Conservation (phyloP, 805 yeast species). For the Pichia cabralensis region DNA sequence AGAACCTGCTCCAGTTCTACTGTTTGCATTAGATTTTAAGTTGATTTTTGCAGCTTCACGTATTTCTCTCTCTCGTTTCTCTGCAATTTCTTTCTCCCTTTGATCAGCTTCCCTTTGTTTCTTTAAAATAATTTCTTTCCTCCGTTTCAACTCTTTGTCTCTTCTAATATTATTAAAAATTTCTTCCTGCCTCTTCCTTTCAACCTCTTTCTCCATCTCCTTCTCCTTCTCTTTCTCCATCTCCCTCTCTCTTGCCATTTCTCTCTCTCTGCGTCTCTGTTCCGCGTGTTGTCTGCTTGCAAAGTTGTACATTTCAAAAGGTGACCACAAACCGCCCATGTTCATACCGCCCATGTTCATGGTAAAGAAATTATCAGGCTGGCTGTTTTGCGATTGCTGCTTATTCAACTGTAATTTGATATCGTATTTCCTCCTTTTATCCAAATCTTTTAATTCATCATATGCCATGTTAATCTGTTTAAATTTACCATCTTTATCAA, state of each 20-base stretch:
- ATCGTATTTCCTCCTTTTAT: conserved; percentile 47
- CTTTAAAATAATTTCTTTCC: not conserved
- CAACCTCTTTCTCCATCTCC: conserved; percentile 1
- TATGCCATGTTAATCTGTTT: conserved; percentile 85
- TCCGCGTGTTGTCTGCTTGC: conserved; percentile 2
- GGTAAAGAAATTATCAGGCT: too few relatives aligned
- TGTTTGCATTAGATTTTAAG: too few relatives aligned
- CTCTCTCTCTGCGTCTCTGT: not conserved
- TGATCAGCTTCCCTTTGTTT: not conserved
- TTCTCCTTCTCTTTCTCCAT: conserved; percentile 3
- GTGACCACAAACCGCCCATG: too few relatives aligned
- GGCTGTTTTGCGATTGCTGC: too few relatives aligned
- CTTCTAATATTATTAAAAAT: not conserved
- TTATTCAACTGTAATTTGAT: too few relatives aligned
- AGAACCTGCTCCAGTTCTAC: not conserved
- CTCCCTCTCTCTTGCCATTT: not conserved
- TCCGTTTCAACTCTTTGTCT: not conserved
- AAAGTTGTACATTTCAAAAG: too few relatives aligned
- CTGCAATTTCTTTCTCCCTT: not conserved
- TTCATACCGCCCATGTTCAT: too few relatives aligned
- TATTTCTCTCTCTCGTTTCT: too few relatives aligned
- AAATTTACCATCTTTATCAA: conserved; percentile 69
- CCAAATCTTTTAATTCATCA: conserved; percentile 64
- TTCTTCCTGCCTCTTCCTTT: conserved; percentile 4
- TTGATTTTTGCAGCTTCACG: too few relatives aligned